Evolutionary conservation across 2,329 filamentous ascomycete genomes (phyloP).

Genomic region (Apiospora marii): DNA sequence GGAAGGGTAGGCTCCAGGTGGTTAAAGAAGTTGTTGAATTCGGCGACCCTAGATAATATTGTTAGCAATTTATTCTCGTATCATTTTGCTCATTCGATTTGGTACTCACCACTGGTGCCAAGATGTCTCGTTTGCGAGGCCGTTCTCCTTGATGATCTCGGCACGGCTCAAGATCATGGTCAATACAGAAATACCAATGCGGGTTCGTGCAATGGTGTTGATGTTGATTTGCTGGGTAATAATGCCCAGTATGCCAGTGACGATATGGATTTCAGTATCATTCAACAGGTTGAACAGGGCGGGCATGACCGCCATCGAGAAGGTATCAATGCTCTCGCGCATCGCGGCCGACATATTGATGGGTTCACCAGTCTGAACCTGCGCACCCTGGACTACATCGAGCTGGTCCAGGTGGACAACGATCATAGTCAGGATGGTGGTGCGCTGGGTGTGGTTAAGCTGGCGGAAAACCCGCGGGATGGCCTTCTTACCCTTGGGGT

Average conservation of each 20-base stretch:
- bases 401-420: conserved; percentile 91
- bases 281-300: conserved; percentile 89
- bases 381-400: conserved; percentile 85
- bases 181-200: conserved; percentile 87
- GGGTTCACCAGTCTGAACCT: conserved; percentile 75
- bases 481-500: conserved; percentile 94
- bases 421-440: conserved; percentile 95
- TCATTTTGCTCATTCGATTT: conserved; percentile 39
- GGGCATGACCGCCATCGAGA: conserved; percentile 87
- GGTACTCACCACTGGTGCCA: conserved; percentile 78
- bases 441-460: conserved; percentile 89
- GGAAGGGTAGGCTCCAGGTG: conserved; percentile 83
- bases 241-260: conserved; percentile 87
- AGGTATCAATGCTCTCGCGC: conserved; percentile 92
- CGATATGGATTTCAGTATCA: conserved; percentile 88
- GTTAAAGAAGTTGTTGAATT: conserved; percentile 89
- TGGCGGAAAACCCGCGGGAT: conserved; percentile 95
- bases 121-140: conserved; percentile 72
- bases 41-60: conserved; percentile 62
- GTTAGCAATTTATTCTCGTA: conserved; percentile 55
- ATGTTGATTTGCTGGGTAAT: conserved; percentile 84
- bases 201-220: conserved; percentile 82
- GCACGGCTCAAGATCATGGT: conserved; percentile 95
- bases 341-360: conserved; percentile 75
- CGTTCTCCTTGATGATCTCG: conserved; percentile 88